Evolutionary conservation across 2,329 filamentous ascomycete species (phyloP).

Genomic region (Neodidymelliopsis sp.): DNA sequence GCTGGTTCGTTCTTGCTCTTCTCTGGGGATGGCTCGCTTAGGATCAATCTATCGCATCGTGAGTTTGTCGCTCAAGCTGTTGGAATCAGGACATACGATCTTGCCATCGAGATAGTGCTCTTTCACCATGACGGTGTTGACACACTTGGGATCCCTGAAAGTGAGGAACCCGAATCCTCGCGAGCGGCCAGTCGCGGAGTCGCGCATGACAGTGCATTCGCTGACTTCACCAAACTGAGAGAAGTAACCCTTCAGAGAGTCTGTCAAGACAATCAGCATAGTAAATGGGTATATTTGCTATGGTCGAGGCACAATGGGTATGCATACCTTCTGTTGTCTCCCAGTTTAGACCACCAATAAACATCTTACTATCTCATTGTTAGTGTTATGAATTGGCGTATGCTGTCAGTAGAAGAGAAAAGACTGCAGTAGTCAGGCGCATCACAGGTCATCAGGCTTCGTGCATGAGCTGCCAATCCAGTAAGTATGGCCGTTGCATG

Average conservation of each 20-base stretch:
- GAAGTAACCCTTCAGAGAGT: constrained; percentile 96
- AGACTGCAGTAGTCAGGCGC: constrained; percentile 3
- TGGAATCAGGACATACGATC: constrained; percentile 74
- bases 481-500: background rate
- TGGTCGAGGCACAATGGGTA: background rate
- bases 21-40: constrained; percentile 94
- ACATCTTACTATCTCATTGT: constrained; percentile 82
- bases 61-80: constrained; percentile 23
- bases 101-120: constrained; percentile 98
- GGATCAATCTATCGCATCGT: constrained; percentile 81
- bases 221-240: constrained; percentile 96
- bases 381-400: constrained; percentile 17
- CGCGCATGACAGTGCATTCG: constrained; percentile 99
- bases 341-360: constrained; percentile 98
- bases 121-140: constrained; percentile 99
- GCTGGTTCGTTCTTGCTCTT: constrained; percentile 97
- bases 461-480: no score
- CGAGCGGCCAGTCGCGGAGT: constrained; percentile 90
- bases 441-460: constrained; percentile 4
- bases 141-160: constrained; percentile 96
- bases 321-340: constrained; percentile 95
- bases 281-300: background rate
- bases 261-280: constrained; percentile 56
- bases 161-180: constrained; percentile 97
- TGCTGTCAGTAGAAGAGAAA: background rate